Conservation (phyloP, 1,284 basidiomycete species). For the Leccinum griseonigrum region DNA sequence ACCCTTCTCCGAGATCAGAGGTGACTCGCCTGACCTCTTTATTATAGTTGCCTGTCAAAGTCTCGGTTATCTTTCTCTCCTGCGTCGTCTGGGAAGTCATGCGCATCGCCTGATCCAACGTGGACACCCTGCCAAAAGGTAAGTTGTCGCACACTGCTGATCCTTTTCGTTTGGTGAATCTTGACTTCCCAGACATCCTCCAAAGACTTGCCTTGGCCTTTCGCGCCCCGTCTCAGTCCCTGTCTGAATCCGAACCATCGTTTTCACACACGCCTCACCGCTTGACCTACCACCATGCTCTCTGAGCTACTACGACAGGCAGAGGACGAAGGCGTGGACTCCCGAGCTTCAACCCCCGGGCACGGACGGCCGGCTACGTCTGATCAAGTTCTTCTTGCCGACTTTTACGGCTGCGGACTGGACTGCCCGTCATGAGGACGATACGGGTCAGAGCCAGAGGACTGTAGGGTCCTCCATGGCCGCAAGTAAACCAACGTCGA, state of each 20-base stretch:
- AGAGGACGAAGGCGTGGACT: slow-evolving; percentile 28
- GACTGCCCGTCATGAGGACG: slow-evolving; percentile 58
- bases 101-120: slow-evolving; percentile 72
- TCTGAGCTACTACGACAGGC: slow-evolving; percentile 21
- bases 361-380: slow-evolving; percentile 62
- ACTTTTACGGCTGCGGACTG: slow-evolving; percentile 54
- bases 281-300: slow-evolving; percentile 48
- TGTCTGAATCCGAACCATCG: slow-evolving; percentile 2
- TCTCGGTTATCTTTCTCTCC: slow-evolving; percentile 67
- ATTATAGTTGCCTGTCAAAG: slow-evolving; percentile 40
- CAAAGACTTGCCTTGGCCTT: slow-evolving; percentile 35
- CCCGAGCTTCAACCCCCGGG: slow-evolving; percentile 37
- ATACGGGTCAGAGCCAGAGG: not conserved
- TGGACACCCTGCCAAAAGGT: slow-evolving; percentile 61
- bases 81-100: slow-evolving; percentile 74
- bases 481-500: slow-evolving; percentile 16
- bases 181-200: slow-evolving; percentile 15
- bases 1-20: not conserved
- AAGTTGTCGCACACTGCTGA: slow-evolving; percentile 13
- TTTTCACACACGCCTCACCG: slow-evolving; percentile 22
- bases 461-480: not conserved
- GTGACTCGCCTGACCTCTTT: not conserved
- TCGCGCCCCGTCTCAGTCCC: slow-evolving; percentile 27
- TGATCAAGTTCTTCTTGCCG: slow-evolving; percentile 58
- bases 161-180: not conserved